A percentile compares a stretch with the other conserved stretches of the same genome.
Evolutionary conservation across 305 asterid genomes (phyloP).

Genomic region (Andrographis paniculata): DNA sequence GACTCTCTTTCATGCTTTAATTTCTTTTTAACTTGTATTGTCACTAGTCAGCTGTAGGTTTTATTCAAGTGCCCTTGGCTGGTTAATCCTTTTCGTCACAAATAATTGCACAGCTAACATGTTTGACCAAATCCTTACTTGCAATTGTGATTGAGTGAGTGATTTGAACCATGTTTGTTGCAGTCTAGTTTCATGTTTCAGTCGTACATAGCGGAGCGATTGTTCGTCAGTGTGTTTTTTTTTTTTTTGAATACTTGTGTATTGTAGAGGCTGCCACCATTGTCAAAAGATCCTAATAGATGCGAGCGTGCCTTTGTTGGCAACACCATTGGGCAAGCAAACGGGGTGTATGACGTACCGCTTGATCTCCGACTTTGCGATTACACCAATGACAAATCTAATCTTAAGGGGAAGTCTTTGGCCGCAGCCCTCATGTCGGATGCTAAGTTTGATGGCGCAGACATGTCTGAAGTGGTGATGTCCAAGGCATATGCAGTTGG

Average conservation of each 20-base stretch:
- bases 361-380: constrained; percentile 95
- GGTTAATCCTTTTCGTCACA: no score
- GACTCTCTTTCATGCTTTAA: not conserved
- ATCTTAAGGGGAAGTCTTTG: constrained; percentile 87
- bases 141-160: no score
- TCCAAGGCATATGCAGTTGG: constrained; percentile 97
- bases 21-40: not conserved
- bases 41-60: no score
- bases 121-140: no score
- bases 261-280: constrained; percentile 91
- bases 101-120: no score
- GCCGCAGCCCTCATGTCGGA: constrained; percentile 92
- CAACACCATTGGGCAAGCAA: constrained; percentile 93
- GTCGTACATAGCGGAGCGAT: not conserved
- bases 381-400: constrained; percentile 75
- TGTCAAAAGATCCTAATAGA: constrained; percentile 74
- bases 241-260: constrained; percentile 1
- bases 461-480: constrained; percentile 90
- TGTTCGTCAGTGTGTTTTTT: not conserved
- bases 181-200: not conserved
- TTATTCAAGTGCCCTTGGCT: no score
- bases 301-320: constrained; percentile 93
- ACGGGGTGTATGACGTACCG: constrained; percentile 92
- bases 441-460: constrained; percentile 97
- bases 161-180: no score